Base-by-base conservation (phyloP, 306 rosid genomes). In the Lathyrus sativus region DNA sequence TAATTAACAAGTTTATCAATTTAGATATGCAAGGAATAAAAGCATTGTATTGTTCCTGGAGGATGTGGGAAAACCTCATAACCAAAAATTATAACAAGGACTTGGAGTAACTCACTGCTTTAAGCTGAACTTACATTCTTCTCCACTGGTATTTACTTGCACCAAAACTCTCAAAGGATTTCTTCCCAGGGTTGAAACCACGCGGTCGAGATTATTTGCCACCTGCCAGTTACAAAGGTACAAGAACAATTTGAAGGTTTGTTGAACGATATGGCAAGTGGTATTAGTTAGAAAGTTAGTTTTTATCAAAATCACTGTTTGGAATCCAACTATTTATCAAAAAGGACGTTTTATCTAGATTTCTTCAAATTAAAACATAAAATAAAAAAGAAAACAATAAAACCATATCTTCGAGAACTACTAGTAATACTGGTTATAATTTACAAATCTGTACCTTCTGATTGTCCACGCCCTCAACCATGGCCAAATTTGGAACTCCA, bases 91-190 rank as follows among this genome's bases (percentile, higher is more conserved):
- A 46, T 0, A 64, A 55, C 22, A 64, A 77, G 39, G 10, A 65
- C 26, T 55, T 60, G 3, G 24, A 59, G 62, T 43, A 74, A 79
- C 26, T 7, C 39, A 13, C 15, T 74, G 65, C 65, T 67, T 75
- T 66, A 6, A 7, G 73, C 24, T 60, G 63, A 37, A 79, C 97
- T 81, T 77, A 91, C 97, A 89, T 70, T 51, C 83, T 87, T 91
- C 96, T 78, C 97, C 97, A 78, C 97, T 91, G 67, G 96, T 91
- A 79, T 91, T 91, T 63, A 91, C 95, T 85, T 91, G 97, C 65
- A 91, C 87, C 78, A 87, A 67, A 71, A 91, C 85, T 78, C 77
- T 87, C 78, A 91, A 71, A 22, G 90, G 96, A 73, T 82, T 81
- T 77, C 90, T 89, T 72, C 87, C 84, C 31, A 89, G 88, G 70